A percentile compares a stretch with the other conserved stretches of the same genome.
Conservation (phyloP, 495 filamentous ascomycete species). For the Hypomontagnella monticulosa region DNA sequence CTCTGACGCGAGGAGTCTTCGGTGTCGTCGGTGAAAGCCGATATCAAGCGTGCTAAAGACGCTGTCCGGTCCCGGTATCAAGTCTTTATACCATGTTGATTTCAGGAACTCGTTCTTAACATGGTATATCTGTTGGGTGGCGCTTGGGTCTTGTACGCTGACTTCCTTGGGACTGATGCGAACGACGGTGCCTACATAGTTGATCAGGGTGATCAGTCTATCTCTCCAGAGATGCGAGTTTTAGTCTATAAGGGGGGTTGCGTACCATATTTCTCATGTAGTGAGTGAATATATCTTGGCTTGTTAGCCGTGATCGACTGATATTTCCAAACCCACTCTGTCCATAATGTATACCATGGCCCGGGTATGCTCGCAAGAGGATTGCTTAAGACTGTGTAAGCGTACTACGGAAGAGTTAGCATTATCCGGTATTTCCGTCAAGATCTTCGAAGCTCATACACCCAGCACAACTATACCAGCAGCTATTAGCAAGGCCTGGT, state of each 20-base stretch:
- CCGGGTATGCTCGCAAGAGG: constrained; percentile 39
- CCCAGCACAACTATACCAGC: constrained; percentile 10
- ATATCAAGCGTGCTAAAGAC: constrained; percentile 35
- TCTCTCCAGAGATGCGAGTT: neutral
- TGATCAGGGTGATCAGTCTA: constrained; percentile 1
- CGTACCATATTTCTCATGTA: constrained; percentile 58
- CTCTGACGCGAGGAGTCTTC: constrained; percentile 35
- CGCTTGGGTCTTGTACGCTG: constrained; percentile 50
- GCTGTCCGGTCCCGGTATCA: constrained; percentile 24
- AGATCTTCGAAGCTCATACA: constrained; percentile 13
- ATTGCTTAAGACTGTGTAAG: constrained; percentile 21
- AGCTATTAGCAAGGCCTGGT: constrained; percentile 9
- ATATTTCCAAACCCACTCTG: constrained; percentile 45
- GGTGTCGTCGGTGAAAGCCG: constrained; percentile 36
- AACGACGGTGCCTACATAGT: constrained; percentile 52
- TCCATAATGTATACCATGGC: constrained; percentile 53
- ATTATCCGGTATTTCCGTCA: neutral
- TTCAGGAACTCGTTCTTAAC: constrained; percentile 45
- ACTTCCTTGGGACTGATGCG: constrained; percentile 52
- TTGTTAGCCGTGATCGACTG: constrained; percentile 46
- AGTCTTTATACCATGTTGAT: constrained; percentile 28
- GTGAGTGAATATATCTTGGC: constrained; percentile 52
- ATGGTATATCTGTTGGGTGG: constrained; percentile 54
- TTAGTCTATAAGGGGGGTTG: neutral
- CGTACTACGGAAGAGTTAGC: constrained; percentile 27